A percentile compares a stretch with the other conserved stretches of the same genome.
These are phyloP conservation scores for Dioscorea dumetorum DNA, from an alignment of 106 monocot genomes.

Conservation along the genomic window DNA sequence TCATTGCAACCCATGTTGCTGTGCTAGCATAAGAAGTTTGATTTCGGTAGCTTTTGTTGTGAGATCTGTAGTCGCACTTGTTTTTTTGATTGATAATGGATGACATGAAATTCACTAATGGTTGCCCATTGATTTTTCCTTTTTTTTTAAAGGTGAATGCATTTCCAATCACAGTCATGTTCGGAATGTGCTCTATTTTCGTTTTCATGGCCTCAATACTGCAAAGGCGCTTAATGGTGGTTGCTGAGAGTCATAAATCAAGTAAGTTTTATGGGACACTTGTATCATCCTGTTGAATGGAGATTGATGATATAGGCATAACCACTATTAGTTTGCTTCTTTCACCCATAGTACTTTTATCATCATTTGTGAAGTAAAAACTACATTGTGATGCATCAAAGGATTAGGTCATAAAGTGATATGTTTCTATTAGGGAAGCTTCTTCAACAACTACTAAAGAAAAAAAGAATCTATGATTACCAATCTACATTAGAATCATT, in stretches of 20 bases:
- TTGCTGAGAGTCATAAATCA: conserved; percentile 63
- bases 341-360: background rate
- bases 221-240: conserved; percentile 86
- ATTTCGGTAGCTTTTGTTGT: no score
- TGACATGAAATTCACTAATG: no score
- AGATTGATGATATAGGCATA: background rate
- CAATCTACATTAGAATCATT: background rate
- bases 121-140: background rate
- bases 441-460: no score
- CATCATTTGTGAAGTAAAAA: no score
- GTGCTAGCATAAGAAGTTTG: no score
- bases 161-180: conserved; percentile 93
- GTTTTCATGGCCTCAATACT: conserved; percentile 90
- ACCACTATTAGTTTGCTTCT: background rate
- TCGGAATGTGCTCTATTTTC: conserved; percentile 99
- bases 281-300: background rate
- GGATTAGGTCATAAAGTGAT: no score
- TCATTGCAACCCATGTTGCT: no score
- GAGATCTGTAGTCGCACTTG: no score
- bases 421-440: no score
- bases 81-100: no score
- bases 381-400: no score
- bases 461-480: no score
- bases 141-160: conserved; percentile 68
- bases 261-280: conserved; percentile 29